Evolutionary conservation across 495 filamentous ascomycete species (phyloP), one percentile per base, ranked within the genome.

Genomic region (Trichoderma virens): DNA sequence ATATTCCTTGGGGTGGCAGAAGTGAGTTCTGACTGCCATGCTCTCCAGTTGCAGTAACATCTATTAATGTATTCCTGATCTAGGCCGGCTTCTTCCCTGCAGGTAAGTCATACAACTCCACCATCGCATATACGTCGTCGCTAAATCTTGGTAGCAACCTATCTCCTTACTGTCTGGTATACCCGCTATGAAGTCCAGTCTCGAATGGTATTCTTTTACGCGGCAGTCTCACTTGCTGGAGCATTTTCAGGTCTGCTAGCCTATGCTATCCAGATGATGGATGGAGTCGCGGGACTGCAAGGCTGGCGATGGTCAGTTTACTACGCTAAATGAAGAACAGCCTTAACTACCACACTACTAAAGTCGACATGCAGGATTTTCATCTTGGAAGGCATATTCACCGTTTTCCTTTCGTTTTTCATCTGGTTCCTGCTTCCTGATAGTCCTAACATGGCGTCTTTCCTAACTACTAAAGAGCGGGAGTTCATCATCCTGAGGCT

Each of bases 1-100:
- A 97, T 96, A 80, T 91, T 97, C 70, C 78, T 97, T 13, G 93
- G 93, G 13, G 62, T 96, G 6, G 91, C 91, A 64, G 93, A 97
- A 18, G 38, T 41, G 18, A 41, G 38, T 41, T 41, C 2, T 41
- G 75, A 85, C 89, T 0, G 92, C 89, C 72, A 92, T 93, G 87
- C 96, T 96, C 70, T 90, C 91, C 0, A 90, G 88, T 68, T 41
- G 38, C 11, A 16, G 18, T 41, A 41, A 41, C 11, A 41, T 41
- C 38, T 16, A 41, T 18, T 41, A 41, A 41, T 41, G 4, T 18
- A 8, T 0, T 41, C 38, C 18, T 41, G 38, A 1, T 11, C 6
- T 16, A 41, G 38, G 38, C 38, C 38, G 38, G 38, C 1, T 41
- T 41, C 11, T 41, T 41, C 11, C 38, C 38, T 16, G 38, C 38